phyloP scores from a whole-genome alignment of 805 yeast genomes.

The Metschnikowia picachoensis region DNA sequence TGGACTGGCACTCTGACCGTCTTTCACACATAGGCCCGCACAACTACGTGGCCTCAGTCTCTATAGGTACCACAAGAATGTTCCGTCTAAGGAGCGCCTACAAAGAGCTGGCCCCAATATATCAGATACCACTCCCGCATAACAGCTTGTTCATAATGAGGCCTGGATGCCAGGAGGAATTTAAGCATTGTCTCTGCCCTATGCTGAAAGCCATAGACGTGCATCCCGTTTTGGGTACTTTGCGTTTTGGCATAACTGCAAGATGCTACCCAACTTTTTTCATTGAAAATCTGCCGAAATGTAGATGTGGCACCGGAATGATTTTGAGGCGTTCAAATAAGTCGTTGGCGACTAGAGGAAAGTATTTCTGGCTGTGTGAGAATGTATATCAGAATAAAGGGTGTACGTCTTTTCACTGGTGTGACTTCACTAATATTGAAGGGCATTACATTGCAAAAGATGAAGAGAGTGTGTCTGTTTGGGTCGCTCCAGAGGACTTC shows the following conservation, averaged over 20 bases:
- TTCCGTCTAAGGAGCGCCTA: slow-evolving; percentile 53
- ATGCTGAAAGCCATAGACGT: slow-evolving; percentile 34
- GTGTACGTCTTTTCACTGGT: slow-evolving; percentile 50
- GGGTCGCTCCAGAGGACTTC: slow-evolving; percentile 45
- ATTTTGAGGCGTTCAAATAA: slow-evolving; percentile 53
- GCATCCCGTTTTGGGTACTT: slow-evolving; percentile 47
- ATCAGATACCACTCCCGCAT: slow-evolving; percentile 62
- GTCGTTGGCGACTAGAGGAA: slow-evolving; percentile 43
- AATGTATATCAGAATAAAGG: slow-evolving; percentile 40
- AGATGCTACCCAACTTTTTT: slow-evolving; percentile 47
- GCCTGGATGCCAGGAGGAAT: slow-evolving; percentile 76
- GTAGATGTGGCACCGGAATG: slow-evolving; percentile 50
- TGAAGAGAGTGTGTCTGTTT: slow-evolving; percentile 34
- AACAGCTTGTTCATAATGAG: slow-evolving; percentile 70
- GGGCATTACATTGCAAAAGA: slow-evolving; percentile 32
- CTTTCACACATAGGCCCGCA: slow-evolving; percentile 70
- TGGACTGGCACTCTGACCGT: slow-evolving; percentile 78
- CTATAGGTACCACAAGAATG: slow-evolving; percentile 67
- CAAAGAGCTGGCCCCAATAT: slow-evolving; percentile 28
- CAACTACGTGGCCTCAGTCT: slow-evolving; percentile 61
- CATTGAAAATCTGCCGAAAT: slow-evolving; percentile 36
- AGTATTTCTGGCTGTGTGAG: slow-evolving; percentile 67
- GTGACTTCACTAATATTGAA: slow-evolving; percentile 36
- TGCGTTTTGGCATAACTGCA: slow-evolving; percentile 63
- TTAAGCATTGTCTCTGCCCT: slow-evolving; percentile 60